Base-by-base conservation (phyloP, 2,329 filamentous ascomycete species). In the Colletotrichum sp. region DNA sequence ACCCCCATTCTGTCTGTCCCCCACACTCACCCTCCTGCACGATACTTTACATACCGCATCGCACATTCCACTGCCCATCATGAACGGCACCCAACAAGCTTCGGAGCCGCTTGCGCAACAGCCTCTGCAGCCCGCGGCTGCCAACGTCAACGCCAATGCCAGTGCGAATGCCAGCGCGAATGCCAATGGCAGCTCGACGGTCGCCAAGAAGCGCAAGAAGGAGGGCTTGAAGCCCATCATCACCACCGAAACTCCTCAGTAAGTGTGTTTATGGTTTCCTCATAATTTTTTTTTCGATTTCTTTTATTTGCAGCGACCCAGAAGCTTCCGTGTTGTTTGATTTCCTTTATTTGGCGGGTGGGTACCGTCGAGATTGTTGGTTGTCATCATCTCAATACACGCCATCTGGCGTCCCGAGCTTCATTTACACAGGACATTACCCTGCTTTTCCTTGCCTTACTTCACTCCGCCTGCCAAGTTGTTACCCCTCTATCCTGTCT, bases 181-280 rank as follows among this genome's bases (percentile, higher is more conserved):
- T 65, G 74, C 69, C 28, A 71, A 70, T 62, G 71, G 77, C 77
- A 69, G 71, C 77, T 28, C 79, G 6, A 70, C 76, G 12, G 77
- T 75, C 22, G 67, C 79, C 78, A 95, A 94, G 89, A 95, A 95
- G 89, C 90, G 93, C 82, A 93, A 93, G 88, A 95, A 95, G 89
- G 92, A 93, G 56, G 90, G 89, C 70, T 86, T 94, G 79, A 94
- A 94, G 86, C 94, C 94, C 80, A 95, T 95, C 82, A 93, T 95
- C 84, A 95, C 93, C 55, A 94, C 90, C 75, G 93, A 94, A 80
- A 87, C 84, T 84, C 87, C 85, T 78, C 81, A 77, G 80, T 83
- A 82, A 82, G 85, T 66, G 58, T 52, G 34, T 34, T 67, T 27
- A 75, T 77, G 34, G 70, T 69, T 76, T 70, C 66, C 70, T 74